Base-by-base conservation (phyloP, 2,329 filamentous ascomycete genomes). In the Hymenoscyphus linearis region DNA sequence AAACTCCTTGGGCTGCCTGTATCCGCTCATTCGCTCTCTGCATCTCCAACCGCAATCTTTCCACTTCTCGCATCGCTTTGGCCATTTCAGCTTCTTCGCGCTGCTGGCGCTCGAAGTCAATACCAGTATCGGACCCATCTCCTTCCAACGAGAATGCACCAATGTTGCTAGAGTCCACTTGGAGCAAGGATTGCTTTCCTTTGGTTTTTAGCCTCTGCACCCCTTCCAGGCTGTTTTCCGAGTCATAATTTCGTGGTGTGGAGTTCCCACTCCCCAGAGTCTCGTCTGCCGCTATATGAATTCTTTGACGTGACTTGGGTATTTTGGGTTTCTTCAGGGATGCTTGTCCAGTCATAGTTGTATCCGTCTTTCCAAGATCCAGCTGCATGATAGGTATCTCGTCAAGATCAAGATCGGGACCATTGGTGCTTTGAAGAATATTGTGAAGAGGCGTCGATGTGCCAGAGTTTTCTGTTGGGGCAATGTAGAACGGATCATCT, bases 401-500 rank as follows among this genome's bases (percentile, higher is more conserved):
- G 74, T 99, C 95, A 52, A 99, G 88, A 72, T 99, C 93, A 9
- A 98, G 78, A 52, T 90, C 88, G 2, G 88, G 86, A 1, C 87
- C 88, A 71, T 93, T 93, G 61, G 85, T 85, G 61, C 81, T 85
- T 62, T 85, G 82, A 2, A 90, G 78, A 61, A 95, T 91, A 66
- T 85, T 89, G 70, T 93, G 89, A 56, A 95, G 86, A 0, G 90
- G 90, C 0, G 90, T 93, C 0, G 88, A 88, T 5, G 83, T 82
- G 36, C 85, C 84, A 3, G 84, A 85, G 0, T 77, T 76, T 50
- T 76, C 78, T 40, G 76, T 76, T 7, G 77, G 75, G 26, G 80
- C 80, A 70, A 99, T 98, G 72, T 99, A 99, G 74, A 96, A 99
- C 0, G 95, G 95, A 70, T 99, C 95, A 71, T 98, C 93, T 67